A percentile compares a stretch with the other conserved stretches of the same genome.
Evolutionary conservation across 208 protist species (phyloP).

Genomic region (Tritrichomonas foetus): DNA sequence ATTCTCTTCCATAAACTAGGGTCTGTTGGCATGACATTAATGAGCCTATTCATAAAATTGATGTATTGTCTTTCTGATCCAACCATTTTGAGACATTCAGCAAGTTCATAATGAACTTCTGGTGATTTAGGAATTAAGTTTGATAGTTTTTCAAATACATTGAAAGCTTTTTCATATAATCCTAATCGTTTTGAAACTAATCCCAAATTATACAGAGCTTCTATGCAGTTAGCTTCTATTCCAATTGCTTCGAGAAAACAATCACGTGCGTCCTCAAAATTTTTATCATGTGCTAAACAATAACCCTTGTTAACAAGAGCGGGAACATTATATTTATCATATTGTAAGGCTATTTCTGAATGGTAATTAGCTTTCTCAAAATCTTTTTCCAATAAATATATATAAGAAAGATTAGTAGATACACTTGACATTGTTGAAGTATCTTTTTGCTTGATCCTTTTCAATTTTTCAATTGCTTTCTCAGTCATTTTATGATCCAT

Average conservation of each 20-base stretch:
- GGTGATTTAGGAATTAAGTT: constrained; percentile 73
- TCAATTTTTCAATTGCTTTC: not conserved
- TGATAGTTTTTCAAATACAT: constrained; percentile 83
- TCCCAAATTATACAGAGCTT: constrained; percentile 90
- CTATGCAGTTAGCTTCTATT: constrained; percentile 85
- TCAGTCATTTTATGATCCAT: not conserved
- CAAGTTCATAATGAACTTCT: constrained; percentile 84
- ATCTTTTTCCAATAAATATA: constrained; percentile 94
- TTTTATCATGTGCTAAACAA: constrained; percentile 72
- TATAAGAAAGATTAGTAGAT: constrained; percentile 87
- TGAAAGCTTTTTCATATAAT: constrained; percentile 55
- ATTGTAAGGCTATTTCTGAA: constrained; percentile 78
- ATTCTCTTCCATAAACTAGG: constrained; percentile 77
- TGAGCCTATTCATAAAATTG: constrained; percentile 62
- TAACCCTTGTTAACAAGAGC: constrained; percentile 92
- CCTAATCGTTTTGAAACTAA: constrained; percentile 72
- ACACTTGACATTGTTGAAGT: constrained; percentile 52
- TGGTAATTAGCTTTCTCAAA: constrained; percentile 84
- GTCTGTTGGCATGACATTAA: constrained; percentile 73
- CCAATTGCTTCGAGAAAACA: constrained; percentile 80
- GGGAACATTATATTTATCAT: constrained; percentile 84
- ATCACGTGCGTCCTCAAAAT: constrained; percentile 72
- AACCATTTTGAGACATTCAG: constrained; percentile 18
- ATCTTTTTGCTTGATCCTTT: not conserved
- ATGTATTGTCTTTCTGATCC: constrained; percentile 39